phyloP scores from a whole-genome alignment of 805 yeast species.

The Blastobotrys chiropterorum region DNA sequence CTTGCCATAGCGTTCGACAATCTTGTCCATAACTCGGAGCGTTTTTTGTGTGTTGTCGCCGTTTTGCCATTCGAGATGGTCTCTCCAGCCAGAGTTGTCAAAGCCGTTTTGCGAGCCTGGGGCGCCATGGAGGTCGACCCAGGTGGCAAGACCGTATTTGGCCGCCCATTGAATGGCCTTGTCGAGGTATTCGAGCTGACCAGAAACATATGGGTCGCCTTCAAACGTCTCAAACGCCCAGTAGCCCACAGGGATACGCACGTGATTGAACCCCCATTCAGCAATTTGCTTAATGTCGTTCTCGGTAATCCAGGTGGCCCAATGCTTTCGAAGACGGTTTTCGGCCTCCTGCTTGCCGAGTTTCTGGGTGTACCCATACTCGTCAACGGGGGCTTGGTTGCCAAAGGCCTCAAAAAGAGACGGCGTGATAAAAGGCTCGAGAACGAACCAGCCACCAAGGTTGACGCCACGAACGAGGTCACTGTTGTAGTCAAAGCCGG shows the following conservation, averaged over 20 bases:
- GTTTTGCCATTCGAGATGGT: slow-evolving; percentile 45
- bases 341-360: slow-evolving; percentile 59
- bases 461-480: slow-evolving; percentile 45
- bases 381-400: slow-evolving; percentile 65
- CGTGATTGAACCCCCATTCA: slow-evolving; percentile 66
- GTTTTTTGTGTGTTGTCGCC: slow-evolving; percentile 49
- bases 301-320: slow-evolving; percentile 74
- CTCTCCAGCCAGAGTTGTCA: slow-evolving; percentile 88
- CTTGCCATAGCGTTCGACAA: slow-evolving; percentile 60
- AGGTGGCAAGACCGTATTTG: slow-evolving; percentile 56
- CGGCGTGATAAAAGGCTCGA: slow-evolving; percentile 84
- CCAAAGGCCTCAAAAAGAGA: slow-evolving; percentile 53
- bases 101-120: slow-evolving; percentile 96
- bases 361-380: slow-evolving; percentile 56
- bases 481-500: slow-evolving; percentile 24
- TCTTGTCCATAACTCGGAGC: slow-evolving; percentile 44
- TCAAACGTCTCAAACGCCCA: slow-evolving; percentile 73
- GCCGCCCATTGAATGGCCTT: slow-evolving; percentile 73
- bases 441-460: slow-evolving; percentile 85
- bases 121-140: slow-evolving; percentile 95
- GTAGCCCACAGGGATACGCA: slow-evolving; percentile 88
- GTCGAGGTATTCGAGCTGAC: slow-evolving; percentile 63
- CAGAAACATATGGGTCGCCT: slow-evolving; percentile 81
- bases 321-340: slow-evolving; percentile 54
- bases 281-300: slow-evolving; percentile 58